Percentiles rank a stretch among this genome's conserved stretches.
phyloP scores from a whole-genome alignment of 306 rosid species.

The Morella rubra region DNA sequence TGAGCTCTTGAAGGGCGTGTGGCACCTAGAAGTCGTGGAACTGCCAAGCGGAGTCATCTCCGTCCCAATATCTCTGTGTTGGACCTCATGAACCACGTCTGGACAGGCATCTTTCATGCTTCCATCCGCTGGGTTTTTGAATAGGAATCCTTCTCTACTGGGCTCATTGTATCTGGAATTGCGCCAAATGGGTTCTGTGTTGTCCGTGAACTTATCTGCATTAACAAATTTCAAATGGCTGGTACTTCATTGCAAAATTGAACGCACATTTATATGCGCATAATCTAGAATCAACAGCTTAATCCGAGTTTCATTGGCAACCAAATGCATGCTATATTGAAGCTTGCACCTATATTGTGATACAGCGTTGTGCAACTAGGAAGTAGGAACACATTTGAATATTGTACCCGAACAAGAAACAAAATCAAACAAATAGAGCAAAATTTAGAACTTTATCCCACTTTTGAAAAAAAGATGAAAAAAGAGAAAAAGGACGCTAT shows the following conservation, averaged over 20 bases:
- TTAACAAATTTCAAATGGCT: slow-evolving; percentile 23
- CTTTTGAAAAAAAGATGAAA: slow-evolving; percentile 14
- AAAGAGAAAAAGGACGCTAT: slow-evolving; percentile 15
- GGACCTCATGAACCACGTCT: slow-evolving; percentile 48
- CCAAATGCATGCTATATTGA: slow-evolving; percentile 5
- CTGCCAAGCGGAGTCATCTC: slow-evolving; percentile 99
- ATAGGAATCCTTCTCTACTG: slow-evolving; percentile 66
- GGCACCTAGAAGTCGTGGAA: slow-evolving; percentile 90
- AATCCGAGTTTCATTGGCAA: neutral
- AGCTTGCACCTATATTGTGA: slow-evolving; percentile 7
- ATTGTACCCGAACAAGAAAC: slow-evolving; percentile 8
- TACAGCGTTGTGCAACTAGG: neutral
- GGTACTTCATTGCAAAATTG: slow-evolving; percentile 12
- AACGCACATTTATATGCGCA: neutral
- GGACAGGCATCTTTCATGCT: slow-evolving; percentile 57
- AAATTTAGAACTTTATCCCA: slow-evolving; percentile 15
- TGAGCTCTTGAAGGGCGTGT: slow-evolving; percentile 75
- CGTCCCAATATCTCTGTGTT: slow-evolving; percentile 82
- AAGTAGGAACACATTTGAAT: neutral
- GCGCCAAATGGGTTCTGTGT: slow-evolving; percentile 51
- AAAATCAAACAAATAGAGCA: slow-evolving; percentile 10
- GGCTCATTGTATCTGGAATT: slow-evolving; percentile 57
- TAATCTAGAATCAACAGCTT: neutral
- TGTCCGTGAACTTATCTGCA: slow-evolving; percentile 90
- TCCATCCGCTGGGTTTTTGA: slow-evolving; percentile 50